Evolutionary conservation across 345 rosid species (phyloP).

Genomic region (Sonneratia caseolaris): DNA sequence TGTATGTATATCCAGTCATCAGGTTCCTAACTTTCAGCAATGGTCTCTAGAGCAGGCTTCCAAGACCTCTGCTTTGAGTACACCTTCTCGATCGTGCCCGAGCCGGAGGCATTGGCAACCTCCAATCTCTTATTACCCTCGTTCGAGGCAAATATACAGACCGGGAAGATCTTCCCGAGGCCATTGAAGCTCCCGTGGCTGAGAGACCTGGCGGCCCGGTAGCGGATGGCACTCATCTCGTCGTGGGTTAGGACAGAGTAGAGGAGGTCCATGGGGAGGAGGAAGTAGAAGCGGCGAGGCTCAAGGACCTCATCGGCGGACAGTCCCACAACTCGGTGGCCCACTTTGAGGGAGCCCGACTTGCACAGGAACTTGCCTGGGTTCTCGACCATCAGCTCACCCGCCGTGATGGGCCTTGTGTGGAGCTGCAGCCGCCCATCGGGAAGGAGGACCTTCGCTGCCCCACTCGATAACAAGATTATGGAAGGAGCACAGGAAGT

Average conservation of each 20-base stretch:
- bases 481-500: conserved; percentile 41
- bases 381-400: conserved; percentile 36
- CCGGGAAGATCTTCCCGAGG: conserved; percentile 33
- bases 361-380: conserved; percentile 41
- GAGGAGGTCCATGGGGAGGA: conserved; percentile 51
- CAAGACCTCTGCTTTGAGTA: conserved; percentile 42
- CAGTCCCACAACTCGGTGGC: conserved; percentile 31
- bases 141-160: conserved; percentile 24
- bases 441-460: conserved; percentile 20
- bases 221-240: conserved; percentile 30
- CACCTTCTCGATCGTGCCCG: conserved; percentile 9
- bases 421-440: conserved; percentile 26
- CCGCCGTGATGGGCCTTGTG: conserved; percentile 33
- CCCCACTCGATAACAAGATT: conserved; percentile 14
- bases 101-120: not conserved
- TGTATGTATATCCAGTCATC: not conserved
- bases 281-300: conserved; percentile 33
- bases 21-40: conserved; percentile 27
- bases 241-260: conserved; percentile 43
- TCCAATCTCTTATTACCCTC: conserved; percentile 10
- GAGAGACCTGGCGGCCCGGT: conserved; percentile 28
- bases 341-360: conserved; percentile 24
- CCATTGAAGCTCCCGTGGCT: conserved; percentile 17
- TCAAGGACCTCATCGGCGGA: conserved; percentile 35
- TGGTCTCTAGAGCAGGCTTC: conserved; percentile 56